Conservation (phyloP, 2,329 filamentous ascomycete species). For the Ophiostoma himal-ulmi region DNA sequence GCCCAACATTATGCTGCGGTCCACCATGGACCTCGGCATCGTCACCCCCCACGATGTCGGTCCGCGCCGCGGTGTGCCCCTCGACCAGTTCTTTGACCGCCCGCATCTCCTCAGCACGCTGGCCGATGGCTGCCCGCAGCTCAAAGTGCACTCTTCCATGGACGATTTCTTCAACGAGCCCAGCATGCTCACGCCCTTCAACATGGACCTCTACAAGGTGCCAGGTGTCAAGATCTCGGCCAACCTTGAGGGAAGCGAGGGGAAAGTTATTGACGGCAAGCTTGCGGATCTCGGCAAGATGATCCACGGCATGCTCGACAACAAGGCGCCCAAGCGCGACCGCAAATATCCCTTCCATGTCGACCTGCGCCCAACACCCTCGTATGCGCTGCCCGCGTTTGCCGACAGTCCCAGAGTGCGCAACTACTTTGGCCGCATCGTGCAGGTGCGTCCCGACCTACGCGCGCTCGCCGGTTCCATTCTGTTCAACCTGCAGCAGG, state of each 20-base stretch:
- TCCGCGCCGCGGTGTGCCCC: conserved; percentile 29
- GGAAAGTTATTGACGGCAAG: conserved; percentile 29
- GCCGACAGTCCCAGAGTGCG: conserved; percentile 32
- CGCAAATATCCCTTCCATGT: conserved; percentile 34
- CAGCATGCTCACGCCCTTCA: conserved; percentile 28
- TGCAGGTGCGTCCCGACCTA: conserved; percentile 35
- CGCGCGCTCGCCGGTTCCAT: conserved; percentile 34
- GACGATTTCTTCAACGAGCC: conserved; percentile 35
- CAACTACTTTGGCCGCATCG: conserved; percentile 36
- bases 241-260: conserved; percentile 23
- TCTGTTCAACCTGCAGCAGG: conserved; percentile 33
- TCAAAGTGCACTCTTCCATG: conserved; percentile 34
- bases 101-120: conserved; percentile 32
- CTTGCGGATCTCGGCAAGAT: conserved; percentile 25
- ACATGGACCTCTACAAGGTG: conserved; percentile 29
- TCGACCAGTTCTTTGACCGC: conserved; percentile 36
- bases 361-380: conserved; percentile 29
- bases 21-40: conserved; percentile 31
- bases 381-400: conserved; percentile 33
- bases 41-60: conserved; percentile 28
- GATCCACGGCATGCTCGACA: conserved; percentile 31
- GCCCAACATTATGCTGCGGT: conserved; percentile 34
- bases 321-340: conserved; percentile 27
- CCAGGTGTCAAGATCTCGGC: conserved; percentile 20
- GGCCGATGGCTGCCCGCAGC: conserved; percentile 34